A percentile compares a stretch with the other conserved stretches of the same genome.
phyloP scores from a whole-genome alignment of 108 stramenopile species.

The Craspedostauros australis region DNA sequence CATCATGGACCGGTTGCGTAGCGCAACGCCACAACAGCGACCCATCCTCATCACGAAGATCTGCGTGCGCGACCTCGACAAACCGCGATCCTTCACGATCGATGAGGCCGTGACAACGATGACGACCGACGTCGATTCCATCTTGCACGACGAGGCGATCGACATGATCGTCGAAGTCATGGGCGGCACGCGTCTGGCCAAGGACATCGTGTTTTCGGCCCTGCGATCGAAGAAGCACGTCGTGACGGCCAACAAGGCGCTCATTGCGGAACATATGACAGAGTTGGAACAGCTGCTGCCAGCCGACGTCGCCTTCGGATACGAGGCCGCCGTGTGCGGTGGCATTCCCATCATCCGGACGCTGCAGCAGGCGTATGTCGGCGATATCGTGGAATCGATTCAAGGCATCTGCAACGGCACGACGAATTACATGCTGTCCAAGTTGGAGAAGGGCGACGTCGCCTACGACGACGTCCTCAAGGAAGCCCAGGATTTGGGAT shows the following conservation, averaged over 20 bases:
- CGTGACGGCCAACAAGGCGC: conserved; percentile 80
- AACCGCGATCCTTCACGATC: conserved; percentile 68
- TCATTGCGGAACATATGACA: conserved; percentile 64
- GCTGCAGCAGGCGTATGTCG: conserved; percentile 53
- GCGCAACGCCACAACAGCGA: conserved; percentile 1
- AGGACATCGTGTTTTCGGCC: conserved; percentile 47
- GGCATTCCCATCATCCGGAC: conserved; percentile 81
- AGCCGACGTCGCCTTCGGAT: conserved; percentile 29
- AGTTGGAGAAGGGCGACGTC: conserved; percentile 53
- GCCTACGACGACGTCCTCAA: conserved; percentile 60
- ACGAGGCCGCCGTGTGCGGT: conserved; percentile 82
- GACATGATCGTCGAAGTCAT: conserved; percentile 75
- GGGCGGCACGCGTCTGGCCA: conserved; percentile 57
- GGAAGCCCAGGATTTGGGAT: conserved; percentile 79
- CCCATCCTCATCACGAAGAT: conserved; percentile 67
- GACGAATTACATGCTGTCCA: conserved; percentile 81
- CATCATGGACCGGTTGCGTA: conserved; percentile 42
- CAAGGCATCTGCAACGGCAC: conserved; percentile 79
- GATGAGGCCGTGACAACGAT: conserved; percentile 36
- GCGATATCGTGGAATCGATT: conserved; percentile 64
- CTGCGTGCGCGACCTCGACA: conserved; percentile 71
- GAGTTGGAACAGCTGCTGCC: conserved; percentile 29
- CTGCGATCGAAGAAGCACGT: conserved; percentile 55
- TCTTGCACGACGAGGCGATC: conserved; percentile 56
- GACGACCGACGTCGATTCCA: conserved; percentile 55